Conservation (phyloP, 371 early-diverging fungal genomes). For the Mortierella sp. region DNA sequence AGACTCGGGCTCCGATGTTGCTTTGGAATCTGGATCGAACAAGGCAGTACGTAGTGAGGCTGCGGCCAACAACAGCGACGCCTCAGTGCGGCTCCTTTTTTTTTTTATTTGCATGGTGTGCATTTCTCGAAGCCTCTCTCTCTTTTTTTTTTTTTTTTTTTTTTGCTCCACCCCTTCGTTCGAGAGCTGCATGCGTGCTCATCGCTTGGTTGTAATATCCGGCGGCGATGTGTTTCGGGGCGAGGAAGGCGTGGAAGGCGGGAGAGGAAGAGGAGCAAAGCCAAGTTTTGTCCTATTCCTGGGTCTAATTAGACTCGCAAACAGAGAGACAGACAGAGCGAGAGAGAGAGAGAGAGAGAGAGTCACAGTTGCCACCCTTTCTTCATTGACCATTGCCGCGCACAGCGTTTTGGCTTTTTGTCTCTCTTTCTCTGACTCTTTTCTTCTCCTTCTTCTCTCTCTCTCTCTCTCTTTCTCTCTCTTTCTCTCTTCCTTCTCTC, state of each 20-base stretch:
- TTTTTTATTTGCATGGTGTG: not conserved
- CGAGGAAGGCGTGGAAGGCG: too few species aligned
- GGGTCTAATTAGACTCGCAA: too few species aligned
- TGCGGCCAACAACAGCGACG: not conserved
- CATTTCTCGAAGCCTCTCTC: not conserved
- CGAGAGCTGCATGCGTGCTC: conserved; percentile 1
- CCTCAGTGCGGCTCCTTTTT: not conserved
- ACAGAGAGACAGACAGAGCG: too few species aligned
- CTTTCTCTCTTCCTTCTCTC: not conserved
- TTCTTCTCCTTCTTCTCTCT: not conserved
- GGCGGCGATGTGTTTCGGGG: too few species aligned
- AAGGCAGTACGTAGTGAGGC: too few species aligned
- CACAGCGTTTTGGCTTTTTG: not conserved
- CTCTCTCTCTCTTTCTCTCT: conserved; percentile 8
- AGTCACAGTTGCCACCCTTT: too few species aligned
- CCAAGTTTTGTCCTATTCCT: too few species aligned
- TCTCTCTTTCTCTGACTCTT: conserved; percentile 5
- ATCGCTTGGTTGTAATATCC: not conserved
- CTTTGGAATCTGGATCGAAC: too few species aligned
- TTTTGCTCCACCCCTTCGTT: not conserved
- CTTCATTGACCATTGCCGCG: too few species aligned
- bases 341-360: too few species aligned
- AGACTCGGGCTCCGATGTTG: too few species aligned
- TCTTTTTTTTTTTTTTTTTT: not conserved
- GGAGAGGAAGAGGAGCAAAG: too few species aligned